These are phyloP conservation scores for Teratosphaeria pseudoeucalypti DNA, from an alignment of 2,329 filamentous ascomycete species.

Conservation along the genomic window DNA sequence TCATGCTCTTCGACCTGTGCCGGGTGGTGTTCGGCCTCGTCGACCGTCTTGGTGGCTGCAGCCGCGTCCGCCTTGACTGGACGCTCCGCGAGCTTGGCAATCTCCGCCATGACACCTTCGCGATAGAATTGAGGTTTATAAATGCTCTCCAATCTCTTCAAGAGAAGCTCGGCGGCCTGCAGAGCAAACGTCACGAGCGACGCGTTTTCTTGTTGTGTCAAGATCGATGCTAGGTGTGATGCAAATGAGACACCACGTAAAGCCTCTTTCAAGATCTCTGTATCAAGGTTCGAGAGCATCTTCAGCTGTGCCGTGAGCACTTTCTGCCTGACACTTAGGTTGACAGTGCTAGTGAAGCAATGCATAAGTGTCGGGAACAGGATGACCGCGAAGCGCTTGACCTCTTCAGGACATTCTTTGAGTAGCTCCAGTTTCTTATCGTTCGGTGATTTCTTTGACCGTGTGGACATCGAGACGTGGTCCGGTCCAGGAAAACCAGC, in stretches of 20 bases:
- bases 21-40: slow-evolving; percentile 4
- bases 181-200: slow-evolving; percentile 77
- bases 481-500: slow-evolving; percentile 40
- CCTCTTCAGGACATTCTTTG: slow-evolving; percentile 70
- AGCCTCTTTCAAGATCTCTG: slow-evolving; percentile 71
- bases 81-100: slow-evolving; percentile 62
- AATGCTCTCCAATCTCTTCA: slow-evolving; percentile 72
- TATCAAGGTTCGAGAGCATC: slow-evolving; percentile 93
- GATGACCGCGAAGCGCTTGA: slow-evolving; percentile 86
- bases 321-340: slow-evolving; percentile 86
- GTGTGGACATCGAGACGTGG: slow-evolving; percentile 32
- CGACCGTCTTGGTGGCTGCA: slow-evolving; percentile 1
- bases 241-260: slow-evolving; percentile 84
- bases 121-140: slow-evolving; percentile 96
- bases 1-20: slow-evolving; percentile 8
- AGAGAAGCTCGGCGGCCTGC: slow-evolving; percentile 78
- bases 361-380: slow-evolving; percentile 91
- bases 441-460: slow-evolving; percentile 50
- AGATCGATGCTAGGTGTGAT: slow-evolving; percentile 86
- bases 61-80: slow-evolving; percentile 13
- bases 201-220: slow-evolving; percentile 89
- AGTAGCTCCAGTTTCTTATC: slow-evolving; percentile 76
- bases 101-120: slow-evolving; percentile 89
- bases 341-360: slow-evolving; percentile 95
- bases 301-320: slow-evolving; percentile 93